These are phyloP conservation scores for Xanthoconium stramineum DNA, from an alignment of 768 basidiomycete genomes.

Conservation along the genomic window DNA sequence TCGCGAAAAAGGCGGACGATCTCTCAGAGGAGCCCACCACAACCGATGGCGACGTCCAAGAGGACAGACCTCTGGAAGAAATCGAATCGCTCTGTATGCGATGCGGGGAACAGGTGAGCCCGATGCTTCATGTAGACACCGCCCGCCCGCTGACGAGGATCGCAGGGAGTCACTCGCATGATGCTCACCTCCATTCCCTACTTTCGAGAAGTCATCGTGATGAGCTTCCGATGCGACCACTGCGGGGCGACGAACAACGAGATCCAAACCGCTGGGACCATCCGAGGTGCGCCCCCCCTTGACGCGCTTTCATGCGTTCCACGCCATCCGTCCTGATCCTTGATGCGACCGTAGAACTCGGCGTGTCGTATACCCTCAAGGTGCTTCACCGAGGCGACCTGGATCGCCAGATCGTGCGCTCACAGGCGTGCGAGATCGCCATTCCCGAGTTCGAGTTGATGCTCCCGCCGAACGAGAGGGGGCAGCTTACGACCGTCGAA, in stretches of 20 bases:
- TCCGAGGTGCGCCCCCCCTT: slow-evolving; percentile 58
- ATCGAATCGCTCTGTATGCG: slow-evolving; percentile 93
- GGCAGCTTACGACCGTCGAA: slow-evolving; percentile 96
- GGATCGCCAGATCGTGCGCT: slow-evolving; percentile 91
- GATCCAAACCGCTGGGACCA: slow-evolving; percentile 84
- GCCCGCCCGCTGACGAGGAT: slow-evolving; percentile 13
- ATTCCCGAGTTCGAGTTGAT: slow-evolving; percentile 91
- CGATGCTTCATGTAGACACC: neutral
- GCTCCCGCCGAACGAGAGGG: slow-evolving; percentile 75
- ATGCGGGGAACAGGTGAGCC: slow-evolving; percentile 81
- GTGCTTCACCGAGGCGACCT: slow-evolving; percentile 75
- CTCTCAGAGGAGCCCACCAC: slow-evolving; percentile 26
- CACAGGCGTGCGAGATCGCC: slow-evolving; percentile 70
- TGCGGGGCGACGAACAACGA: slow-evolving; percentile 92
- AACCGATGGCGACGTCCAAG: slow-evolving; percentile 36
- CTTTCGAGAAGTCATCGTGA: slow-evolving; percentile 92
- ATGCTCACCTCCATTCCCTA: slow-evolving; percentile 93
- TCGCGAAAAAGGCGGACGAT: slow-evolving; percentile 48
- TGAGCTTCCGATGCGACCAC: slow-evolving; percentile 95
- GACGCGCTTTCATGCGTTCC: neutral
- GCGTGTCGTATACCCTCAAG: slow-evolving; percentile 75
- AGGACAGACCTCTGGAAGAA: slow-evolving; percentile 62
- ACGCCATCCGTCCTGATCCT: no score
- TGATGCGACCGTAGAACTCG: slow-evolving; percentile 57
- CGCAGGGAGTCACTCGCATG: slow-evolving; percentile 82